Conservation (phyloP, 2,329 filamentous ascomycete species). For the Acrocalymma vagum region DNA sequence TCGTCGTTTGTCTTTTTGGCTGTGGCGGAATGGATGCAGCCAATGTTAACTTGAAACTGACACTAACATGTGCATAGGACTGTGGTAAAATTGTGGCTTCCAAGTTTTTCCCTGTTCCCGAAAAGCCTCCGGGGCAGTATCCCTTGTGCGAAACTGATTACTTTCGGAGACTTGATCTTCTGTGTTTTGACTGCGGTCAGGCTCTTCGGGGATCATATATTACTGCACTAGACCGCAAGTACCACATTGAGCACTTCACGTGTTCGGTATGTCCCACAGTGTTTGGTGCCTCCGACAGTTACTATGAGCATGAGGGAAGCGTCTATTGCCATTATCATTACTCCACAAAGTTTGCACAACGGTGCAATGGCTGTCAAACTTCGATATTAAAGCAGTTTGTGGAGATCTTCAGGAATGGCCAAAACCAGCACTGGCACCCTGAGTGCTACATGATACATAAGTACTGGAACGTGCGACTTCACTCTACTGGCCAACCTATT, state of each 20-base stretch:
- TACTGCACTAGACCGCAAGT: slow-evolving; percentile 95
- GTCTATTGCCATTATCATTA: slow-evolving; percentile 99
- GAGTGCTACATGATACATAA: slow-evolving; percentile 99
- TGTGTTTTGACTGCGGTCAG: slow-evolving; percentile 91
- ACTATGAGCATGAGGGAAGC: slow-evolving; percentile 96
- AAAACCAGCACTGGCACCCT: slow-evolving; percentile 99
- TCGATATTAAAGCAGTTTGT: slow-evolving; percentile 99
- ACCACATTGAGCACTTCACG: slow-evolving; percentile 97
- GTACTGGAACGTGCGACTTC: slow-evolving; percentile 96
- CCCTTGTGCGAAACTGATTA: slow-evolving; percentile 97
- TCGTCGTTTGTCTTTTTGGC: no score
- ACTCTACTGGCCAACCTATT: slow-evolving; percentile 51
- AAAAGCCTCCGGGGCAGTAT: slow-evolving; percentile 88
- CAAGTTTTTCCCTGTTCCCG: slow-evolving; percentile 97
- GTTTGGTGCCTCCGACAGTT: slow-evolving; percentile 98
- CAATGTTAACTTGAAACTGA: no score
- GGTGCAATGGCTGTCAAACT: slow-evolving; percentile 95
- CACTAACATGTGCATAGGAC: no score
- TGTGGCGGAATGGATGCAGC: no score
- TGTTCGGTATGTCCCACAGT: slow-evolving; percentile 96
- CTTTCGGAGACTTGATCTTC: slow-evolving; percentile 87
- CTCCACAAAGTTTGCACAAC: slow-evolving; percentile 94
- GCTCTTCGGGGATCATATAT: slow-evolving; percentile 97
- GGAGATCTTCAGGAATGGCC: slow-evolving; percentile 96
- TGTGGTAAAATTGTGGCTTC: slow-evolving; percentile 97